These are phyloP conservation scores for Candida buenavistaensis DNA, from an alignment of 1,139 yeast genomes.

Conservation along the genomic window DNA sequence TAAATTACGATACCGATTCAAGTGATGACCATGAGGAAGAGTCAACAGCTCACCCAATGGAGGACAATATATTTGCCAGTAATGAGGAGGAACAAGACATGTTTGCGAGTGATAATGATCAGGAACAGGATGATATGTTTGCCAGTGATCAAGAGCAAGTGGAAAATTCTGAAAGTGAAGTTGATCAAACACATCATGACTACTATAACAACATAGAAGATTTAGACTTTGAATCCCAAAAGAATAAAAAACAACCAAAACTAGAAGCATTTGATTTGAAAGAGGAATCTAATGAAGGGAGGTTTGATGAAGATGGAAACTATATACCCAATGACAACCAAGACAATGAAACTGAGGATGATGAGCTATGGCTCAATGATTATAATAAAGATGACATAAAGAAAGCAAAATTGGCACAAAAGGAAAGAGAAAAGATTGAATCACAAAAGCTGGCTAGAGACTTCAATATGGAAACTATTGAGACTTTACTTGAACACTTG, in stretches of 20 bases:
- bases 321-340: constrained; percentile 45
- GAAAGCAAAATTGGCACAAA: constrained; percentile 47
- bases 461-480: constrained; percentile 16
- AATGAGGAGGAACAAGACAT: constrained; percentile 16
- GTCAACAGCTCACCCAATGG: constrained; percentile 7
- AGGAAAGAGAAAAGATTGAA: constrained; percentile 19
- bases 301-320: constrained; percentile 63
- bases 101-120: constrained; percentile 7
- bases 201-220: constrained; percentile 20
- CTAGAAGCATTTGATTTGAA: constrained; percentile 64
- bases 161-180: too few relatives aligned
- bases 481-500: constrained; percentile 32
- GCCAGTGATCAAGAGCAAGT: constrained; percentile 6
- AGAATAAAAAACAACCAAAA: constrained; percentile 21
- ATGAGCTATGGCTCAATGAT: constrained; percentile 51
- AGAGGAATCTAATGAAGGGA: constrained; percentile 60
- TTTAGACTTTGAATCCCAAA: constrained; percentile 7
- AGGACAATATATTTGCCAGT: constrained; percentile 44
- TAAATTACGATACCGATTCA: constrained; percentile 39
- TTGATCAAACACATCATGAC: constrained; percentile 11
- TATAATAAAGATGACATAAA: constrained; percentile 46
- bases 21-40: constrained; percentile 16
- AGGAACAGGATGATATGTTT: not conserved
- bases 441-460: constrained; percentile 8
- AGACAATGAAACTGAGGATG: constrained; percentile 34